Base-by-base conservation (phyloP, 345 rosid species). In the Cardiospermum halicacabum region DNA sequence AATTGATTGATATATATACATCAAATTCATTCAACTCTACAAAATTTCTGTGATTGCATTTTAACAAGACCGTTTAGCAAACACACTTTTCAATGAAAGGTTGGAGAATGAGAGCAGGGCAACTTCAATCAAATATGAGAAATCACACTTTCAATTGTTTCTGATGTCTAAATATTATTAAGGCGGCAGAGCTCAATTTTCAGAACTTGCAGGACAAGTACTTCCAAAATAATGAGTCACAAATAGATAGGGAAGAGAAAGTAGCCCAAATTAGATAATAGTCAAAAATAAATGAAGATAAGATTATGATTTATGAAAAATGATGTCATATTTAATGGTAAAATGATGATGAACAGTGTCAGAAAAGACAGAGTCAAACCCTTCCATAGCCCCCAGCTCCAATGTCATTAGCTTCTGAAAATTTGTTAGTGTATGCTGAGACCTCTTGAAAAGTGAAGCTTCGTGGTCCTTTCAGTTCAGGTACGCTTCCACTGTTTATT, bases 371-470 rank as follows among this genome's bases (percentile, higher is more conserved):
- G 13, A 62, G 39, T 71, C 54, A 47, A 56, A 86, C 97, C 91
- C 88, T 82, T 43, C 98, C 98, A 68, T 86, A 89, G 55, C 96
- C 98, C 31, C 98, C 98, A 27, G 87, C 82, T n/a, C 98, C 97
- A 60, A 93, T 68, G 58, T 69, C 84, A 68, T 81, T 88, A 75
- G 83, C 67, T 11, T 86, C 83, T 34, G 91, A 83, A 72, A 93
- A 93, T 27, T 83, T 86, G 30, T 77, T 78, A 26, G 92, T 75
- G 60, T 73, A 86, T 72, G 70, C 86, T 74, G 65, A 84, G 5
- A 93, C 74, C 72, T 93, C 96, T 45, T 85, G 84, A 42, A 80
- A 77, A 55, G 82, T 79, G 75, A 82, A 93, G 60, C 78, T 65
- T 77, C 81, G 86, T 48, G 90, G 84, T 62, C 94, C 96, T 79